These are phyloP conservation scores for Epichloe hybrida DNA, from an alignment of 2,329 filamentous ascomycete genomes.

Conservation along the genomic window DNA sequence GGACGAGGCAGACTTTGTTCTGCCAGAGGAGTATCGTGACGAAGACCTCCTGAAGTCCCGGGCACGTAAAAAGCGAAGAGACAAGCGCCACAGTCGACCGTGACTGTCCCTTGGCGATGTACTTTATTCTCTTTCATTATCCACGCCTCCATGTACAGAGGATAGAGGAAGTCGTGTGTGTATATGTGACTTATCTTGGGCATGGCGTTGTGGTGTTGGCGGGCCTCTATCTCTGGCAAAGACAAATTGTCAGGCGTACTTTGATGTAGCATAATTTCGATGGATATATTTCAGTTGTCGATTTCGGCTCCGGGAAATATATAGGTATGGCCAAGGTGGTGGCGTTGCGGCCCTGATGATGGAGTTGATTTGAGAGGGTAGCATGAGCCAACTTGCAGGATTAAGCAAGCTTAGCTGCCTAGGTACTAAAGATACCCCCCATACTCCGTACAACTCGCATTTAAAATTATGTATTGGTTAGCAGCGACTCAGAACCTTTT, in stretches of 20 bases:
- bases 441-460: neutral
- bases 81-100: conserved; percentile 37
- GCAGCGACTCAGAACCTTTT: too few relatives aligned
- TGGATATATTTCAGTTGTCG: neutral
- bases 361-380: neutral
- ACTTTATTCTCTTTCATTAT: neutral
- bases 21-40: conserved; percentile 53
- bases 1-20: conserved; percentile 54
- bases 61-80: conserved; percentile 49
- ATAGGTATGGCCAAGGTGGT: neutral
- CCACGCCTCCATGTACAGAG: neutral
- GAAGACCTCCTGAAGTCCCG: conserved; percentile 42
- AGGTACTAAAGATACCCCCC: neutral
- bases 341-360: neutral
- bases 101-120: conserved; percentile 11
- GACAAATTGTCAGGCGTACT: neutral
- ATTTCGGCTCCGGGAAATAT: neutral
- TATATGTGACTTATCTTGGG: neutral
- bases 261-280: neutral
- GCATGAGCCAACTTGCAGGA: neutral
- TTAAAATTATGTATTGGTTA: neutral
- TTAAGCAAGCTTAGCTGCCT: neutral
- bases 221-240: neutral
- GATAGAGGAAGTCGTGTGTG: neutral
- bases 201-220: conserved; percentile 4